A percentile compares a stretch with the other conserved stretches of the same genome.
Evolutionary conservation across 2,329 filamentous ascomycete genomes (phyloP).

Genomic region (Cercospora sp.): DNA sequence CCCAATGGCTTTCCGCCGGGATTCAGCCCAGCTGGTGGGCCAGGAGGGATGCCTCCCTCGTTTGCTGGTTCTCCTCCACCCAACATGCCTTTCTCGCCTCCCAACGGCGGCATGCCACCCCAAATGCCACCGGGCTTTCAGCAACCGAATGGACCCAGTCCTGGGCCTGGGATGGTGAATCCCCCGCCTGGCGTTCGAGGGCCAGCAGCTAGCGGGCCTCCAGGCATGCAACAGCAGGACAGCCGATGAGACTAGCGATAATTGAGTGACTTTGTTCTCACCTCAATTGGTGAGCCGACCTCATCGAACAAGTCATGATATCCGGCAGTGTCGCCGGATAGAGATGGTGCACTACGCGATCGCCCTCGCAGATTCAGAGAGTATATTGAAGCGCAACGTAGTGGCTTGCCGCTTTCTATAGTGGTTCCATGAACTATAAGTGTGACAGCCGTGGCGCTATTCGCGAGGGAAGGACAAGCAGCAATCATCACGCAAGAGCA

Average conservation of each 20-base stretch:
- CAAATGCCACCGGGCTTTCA: slow-evolving; percentile 21
- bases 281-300: background rate
- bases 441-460: background rate
- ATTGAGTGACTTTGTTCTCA: background rate
- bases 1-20: slow-evolving; percentile 43
- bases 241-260: background rate
- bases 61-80: slow-evolving; percentile 34
- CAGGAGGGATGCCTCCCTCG: slow-evolving; percentile 27
- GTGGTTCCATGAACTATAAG: background rate
- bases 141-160: slow-evolving; percentile 26
- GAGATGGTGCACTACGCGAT: background rate
- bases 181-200: slow-evolving; percentile 26
- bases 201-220: slow-evolving; percentile 19
- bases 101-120: slow-evolving; percentile 27
- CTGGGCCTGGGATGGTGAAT: slow-evolving; percentile 22
- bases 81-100: slow-evolving; percentile 40
- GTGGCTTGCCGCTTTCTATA: background rate
- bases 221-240: slow-evolving; percentile 16
- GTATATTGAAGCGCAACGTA: background rate
- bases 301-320: background rate
- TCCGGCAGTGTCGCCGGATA: background rate
- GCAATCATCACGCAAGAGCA: background rate
- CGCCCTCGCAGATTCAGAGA: background rate
- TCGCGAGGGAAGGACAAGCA: background rate
- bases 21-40: slow-evolving; percentile 38